phyloP scores from a whole-genome alignment of 495 filamentous ascomycete species.

The Neurospora sp. region DNA sequence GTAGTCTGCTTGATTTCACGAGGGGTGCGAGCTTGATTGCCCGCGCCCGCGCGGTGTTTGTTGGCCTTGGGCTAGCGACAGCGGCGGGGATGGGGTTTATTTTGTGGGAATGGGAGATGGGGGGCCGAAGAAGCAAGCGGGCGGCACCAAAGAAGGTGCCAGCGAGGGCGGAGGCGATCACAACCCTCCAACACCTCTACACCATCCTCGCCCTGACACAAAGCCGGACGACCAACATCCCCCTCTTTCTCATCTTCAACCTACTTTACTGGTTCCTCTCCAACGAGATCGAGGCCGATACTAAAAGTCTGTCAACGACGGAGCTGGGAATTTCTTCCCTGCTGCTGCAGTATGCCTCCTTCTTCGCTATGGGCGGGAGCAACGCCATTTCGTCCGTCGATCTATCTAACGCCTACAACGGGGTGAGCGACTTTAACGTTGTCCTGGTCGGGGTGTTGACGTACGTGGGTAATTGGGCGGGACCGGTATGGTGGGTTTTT shows the following conservation, averaged over 20 bases:
- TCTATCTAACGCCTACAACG: slow-evolving; percentile 76
- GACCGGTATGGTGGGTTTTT: slow-evolving; percentile 75
- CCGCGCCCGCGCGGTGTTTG: slow-evolving; percentile 42
- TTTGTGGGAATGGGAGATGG: neutral
- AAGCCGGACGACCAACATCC: slow-evolving; percentile 70
- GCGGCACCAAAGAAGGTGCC: slow-evolving; percentile 3
- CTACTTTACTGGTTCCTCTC: slow-evolving; percentile 43
- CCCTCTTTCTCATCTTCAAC: slow-evolving; percentile 68
- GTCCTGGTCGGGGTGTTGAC: slow-evolving; percentile 65
- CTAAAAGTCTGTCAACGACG: slow-evolving; percentile 32
- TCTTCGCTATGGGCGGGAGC: slow-evolving; percentile 84
- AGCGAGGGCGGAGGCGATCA: slow-evolving; percentile 18
- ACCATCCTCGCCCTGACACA: slow-evolving; percentile 80
- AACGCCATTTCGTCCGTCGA: slow-evolving; percentile 90
- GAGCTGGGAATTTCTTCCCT: slow-evolving; percentile 55
- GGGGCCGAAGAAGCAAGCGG: slow-evolving; percentile 2
- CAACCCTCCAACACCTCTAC: slow-evolving; percentile 54
- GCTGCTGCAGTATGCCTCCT: slow-evolving; percentile 63
- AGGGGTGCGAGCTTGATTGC: slow-evolving; percentile 37
- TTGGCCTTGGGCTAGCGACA: slow-evolving; percentile 38
- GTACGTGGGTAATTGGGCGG: slow-evolving; percentile 85
- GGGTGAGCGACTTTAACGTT: slow-evolving; percentile 59
- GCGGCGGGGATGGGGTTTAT: slow-evolving; percentile 25
- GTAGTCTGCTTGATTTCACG: slow-evolving; percentile 33
- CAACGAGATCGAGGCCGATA: slow-evolving; percentile 6